Percentiles rank a stretch among this genome's conserved stretches.
Evolutionary conservation across 305 asterid genomes (phyloP).

Genomic region (Fraxinus xanthoxyloides): DNA sequence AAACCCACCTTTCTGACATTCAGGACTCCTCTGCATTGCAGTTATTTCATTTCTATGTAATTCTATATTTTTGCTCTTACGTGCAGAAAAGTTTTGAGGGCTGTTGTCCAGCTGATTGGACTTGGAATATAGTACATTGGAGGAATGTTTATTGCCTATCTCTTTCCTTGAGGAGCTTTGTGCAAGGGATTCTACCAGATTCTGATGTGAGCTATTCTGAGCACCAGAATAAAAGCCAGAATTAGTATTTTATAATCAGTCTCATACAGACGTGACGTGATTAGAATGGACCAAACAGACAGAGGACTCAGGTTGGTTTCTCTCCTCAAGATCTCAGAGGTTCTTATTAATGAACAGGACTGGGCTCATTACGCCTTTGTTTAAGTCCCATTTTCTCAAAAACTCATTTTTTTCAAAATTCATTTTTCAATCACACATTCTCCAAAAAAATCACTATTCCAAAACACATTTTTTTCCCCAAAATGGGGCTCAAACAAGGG

Average conservation of each 20-base stretch:
- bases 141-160: conserved; percentile 24
- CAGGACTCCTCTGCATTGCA: conserved; percentile 51
- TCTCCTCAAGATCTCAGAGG: conserved; percentile 7
- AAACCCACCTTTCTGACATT: conserved; percentile 51
- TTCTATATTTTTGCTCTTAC: conserved; percentile 53
- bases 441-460: background rate
- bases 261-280: background rate
- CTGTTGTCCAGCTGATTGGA: conserved; percentile 37
- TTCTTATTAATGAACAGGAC: conserved; percentile 11
- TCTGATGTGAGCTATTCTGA: conserved; percentile 38
- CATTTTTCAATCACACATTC: background rate
- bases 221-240: conserved; percentile 24
- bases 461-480: background rate
- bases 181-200: conserved; percentile 39
- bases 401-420: background rate
- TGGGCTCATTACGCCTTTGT: conserved; percentile 5
- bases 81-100: conserved; percentile 34
- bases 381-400: background rate
- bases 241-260: conserved; percentile 4
- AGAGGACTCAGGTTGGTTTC: background rate
- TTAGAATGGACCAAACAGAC: conserved; percentile 1
- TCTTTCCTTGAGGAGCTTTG: conserved; percentile 44
- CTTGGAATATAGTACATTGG: conserved; percentile 37
- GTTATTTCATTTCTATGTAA: conserved; percentile 33
- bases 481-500: background rate